A percentile compares a stretch with the other conserved stretches of the same genome.
Conservation (phyloP, 176 grass and related monocot genomes). For the Oropetium thomaeum region DNA sequence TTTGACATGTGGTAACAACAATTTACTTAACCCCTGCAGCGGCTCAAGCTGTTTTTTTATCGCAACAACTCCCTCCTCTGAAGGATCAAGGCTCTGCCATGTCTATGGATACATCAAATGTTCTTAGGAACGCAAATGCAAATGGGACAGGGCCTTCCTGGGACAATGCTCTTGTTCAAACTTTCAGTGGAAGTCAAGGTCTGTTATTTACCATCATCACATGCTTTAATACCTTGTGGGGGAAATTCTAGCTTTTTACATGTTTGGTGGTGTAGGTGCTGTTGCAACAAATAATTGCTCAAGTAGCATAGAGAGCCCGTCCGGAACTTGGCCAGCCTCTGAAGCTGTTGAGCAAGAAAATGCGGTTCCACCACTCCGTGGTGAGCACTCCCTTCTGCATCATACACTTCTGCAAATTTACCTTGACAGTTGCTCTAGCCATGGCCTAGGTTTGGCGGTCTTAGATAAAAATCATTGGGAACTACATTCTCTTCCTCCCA, state of each 20-base stretch:
- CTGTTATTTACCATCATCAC: not conserved
- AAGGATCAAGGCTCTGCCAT: slow-evolving; percentile 42
- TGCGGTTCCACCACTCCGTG: slow-evolving; percentile 37
- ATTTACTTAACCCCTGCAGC: slow-evolving; percentile 24
- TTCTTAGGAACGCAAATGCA: slow-evolving; percentile 31
- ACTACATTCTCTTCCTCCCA: not conserved
- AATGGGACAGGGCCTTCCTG: slow-evolving; percentile 27
- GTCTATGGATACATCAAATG: slow-evolving; percentile 42
- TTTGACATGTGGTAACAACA: slow-evolving; percentile 8
- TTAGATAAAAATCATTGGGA: not conserved
- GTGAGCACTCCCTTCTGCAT: slow-evolving; percentile 38
- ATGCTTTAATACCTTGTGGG: not conserved
- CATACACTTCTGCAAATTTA: not conserved
- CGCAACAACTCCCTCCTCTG: slow-evolving; percentile 33
- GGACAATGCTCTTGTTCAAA: slow-evolving; percentile 42
- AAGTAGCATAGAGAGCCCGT: slow-evolving; percentile 67
- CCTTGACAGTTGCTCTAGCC: slow-evolving; percentile 2
- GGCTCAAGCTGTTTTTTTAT: slow-evolving; percentile 25
- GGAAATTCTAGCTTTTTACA: slow-evolving; percentile 24
- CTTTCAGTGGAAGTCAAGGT: slow-evolving; percentile 51
- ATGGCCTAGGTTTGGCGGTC: not conserved
- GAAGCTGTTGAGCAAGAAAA: slow-evolving; percentile 78
- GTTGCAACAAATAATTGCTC: slow-evolving; percentile 65
- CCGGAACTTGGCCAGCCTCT: slow-evolving; percentile 44
- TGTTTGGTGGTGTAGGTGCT: slow-evolving; percentile 29